These are phyloP conservation scores for Letharia columbiana DNA, from an alignment of 495 filamentous ascomycete species.

Conservation along the genomic window DNA sequence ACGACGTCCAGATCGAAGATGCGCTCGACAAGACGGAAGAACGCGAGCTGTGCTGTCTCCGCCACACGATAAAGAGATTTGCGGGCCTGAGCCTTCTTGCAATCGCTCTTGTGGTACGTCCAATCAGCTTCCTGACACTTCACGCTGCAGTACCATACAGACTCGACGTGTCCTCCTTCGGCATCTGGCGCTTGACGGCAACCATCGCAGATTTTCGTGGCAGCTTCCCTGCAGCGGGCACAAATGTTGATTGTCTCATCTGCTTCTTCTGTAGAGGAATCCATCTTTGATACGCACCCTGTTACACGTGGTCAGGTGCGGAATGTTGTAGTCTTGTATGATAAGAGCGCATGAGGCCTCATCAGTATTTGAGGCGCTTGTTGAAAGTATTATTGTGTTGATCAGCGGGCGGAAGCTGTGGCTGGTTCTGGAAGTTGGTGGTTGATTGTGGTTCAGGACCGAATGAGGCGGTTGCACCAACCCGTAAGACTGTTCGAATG, in stretches of 20 bases:
- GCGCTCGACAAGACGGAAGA: constrained; percentile 3
- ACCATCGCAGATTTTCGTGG: background rate
- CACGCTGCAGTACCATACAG: constrained; percentile 11
- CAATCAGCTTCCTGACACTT: constrained; percentile 10
- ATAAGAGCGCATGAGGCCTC: background rate
- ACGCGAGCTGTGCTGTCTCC: constrained; percentile 1
- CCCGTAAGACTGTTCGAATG: background rate
- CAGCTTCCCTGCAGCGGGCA: background rate
- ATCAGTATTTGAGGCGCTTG: background rate
- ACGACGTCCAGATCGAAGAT: constrained; percentile 1
- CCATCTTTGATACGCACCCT: background rate
- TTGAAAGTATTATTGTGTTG: background rate
- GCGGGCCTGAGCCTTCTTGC: background rate
- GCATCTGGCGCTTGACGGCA: constrained; percentile 2
- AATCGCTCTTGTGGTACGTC: background rate
- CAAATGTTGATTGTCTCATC: background rate
- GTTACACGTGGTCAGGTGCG: background rate
- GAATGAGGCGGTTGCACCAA: background rate
- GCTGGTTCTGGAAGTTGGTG: background rate
- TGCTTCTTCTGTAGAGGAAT: background rate
- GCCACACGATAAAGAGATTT: constrained; percentile 13
- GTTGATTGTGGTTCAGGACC: background rate
- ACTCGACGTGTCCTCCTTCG: background rate
- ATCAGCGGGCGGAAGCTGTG: background rate
- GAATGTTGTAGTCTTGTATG: background rate